These are phyloP conservation scores for Lentithecium fluviatile DNA, from an alignment of 495 filamentous ascomycete genomes.

Conservation along the genomic window DNA sequence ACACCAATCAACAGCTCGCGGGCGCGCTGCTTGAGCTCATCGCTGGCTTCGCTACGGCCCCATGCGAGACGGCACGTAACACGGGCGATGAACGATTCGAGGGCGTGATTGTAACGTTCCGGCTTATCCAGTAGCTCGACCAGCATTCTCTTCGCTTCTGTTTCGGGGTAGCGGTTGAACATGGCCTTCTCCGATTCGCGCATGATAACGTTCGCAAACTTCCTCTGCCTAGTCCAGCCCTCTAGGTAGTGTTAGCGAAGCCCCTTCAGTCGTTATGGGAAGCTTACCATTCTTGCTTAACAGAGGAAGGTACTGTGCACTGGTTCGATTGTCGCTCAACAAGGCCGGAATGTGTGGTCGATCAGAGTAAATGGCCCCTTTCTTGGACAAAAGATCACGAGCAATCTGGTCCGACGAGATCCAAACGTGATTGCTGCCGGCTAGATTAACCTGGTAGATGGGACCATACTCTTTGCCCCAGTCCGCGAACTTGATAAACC, in stretches of 20 bases:
- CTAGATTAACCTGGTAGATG: slow-evolving; percentile 60
- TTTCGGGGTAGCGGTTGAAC: slow-evolving; percentile 53
- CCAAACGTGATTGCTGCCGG: slow-evolving; percentile 58
- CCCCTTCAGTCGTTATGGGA: neutral
- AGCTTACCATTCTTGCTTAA: slow-evolving; percentile 51
- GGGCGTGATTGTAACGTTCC: slow-evolving; percentile 52
- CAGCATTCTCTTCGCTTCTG: slow-evolving; percentile 56
- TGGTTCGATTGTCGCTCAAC: slow-evolving; percentile 54
- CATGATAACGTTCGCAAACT: slow-evolving; percentile 60
- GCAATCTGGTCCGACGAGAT: slow-evolving; percentile 59
- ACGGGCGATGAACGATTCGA: slow-evolving; percentile 61
- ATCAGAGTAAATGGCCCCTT: slow-evolving; percentile 60
- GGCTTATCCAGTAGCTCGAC: slow-evolving; percentile 46
- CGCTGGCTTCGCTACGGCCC: slow-evolving; percentile 51
- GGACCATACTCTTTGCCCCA: slow-evolving; percentile 64
- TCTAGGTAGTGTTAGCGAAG: slow-evolving; percentile 40
- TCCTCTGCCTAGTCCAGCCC: slow-evolving; percentile 59
- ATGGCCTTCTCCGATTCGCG: slow-evolving; percentile 44
- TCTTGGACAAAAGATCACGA: slow-evolving; percentile 59
- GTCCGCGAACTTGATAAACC: slow-evolving; percentile 60
- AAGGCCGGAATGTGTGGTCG: slow-evolving; percentile 52
- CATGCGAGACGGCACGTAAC: slow-evolving; percentile 60
- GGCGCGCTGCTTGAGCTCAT: slow-evolving; percentile 54
- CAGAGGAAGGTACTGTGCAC: slow-evolving; percentile 57
- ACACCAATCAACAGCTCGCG: slow-evolving; percentile 59